These are phyloP conservation scores for Circinella umbellata DNA, from an alignment of 371 early-diverging fungal species.

Conservation along the genomic window DNA sequence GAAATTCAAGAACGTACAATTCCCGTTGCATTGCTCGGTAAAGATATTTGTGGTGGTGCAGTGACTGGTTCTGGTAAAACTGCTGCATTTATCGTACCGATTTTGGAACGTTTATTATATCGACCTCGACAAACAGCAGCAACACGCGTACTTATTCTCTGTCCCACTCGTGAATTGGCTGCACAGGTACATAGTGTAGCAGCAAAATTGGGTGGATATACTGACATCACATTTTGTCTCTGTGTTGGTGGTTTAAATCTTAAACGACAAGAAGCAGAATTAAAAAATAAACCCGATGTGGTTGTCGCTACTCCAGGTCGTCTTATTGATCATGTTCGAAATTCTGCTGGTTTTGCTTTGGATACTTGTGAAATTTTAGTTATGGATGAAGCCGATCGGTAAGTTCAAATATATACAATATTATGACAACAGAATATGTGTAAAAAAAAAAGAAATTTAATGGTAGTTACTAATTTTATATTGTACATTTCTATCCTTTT, in stretches of 20 bases:
- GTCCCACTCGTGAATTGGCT: constrained; percentile 99
- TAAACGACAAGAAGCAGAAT: constrained; percentile 91
- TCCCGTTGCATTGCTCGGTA: constrained; percentile 96
- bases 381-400: constrained; percentile 99
- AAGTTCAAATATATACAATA: constrained; percentile 8
- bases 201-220: constrained; percentile 83
- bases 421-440: no score
- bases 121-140: constrained; percentile 80
- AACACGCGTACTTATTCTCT: constrained; percentile 94
- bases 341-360: constrained; percentile 87
- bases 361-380: constrained; percentile 96
- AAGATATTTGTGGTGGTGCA: constrained; percentile 99
- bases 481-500: background rate
- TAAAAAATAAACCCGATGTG: constrained; percentile 93
- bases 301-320: constrained; percentile 99
- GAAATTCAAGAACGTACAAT: constrained; percentile 97
- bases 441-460: background rate
- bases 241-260: constrained; percentile 94
- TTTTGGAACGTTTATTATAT: constrained; percentile 93
- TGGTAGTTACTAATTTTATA: background rate
- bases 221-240: constrained; percentile 87
- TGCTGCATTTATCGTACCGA: constrained; percentile 97
- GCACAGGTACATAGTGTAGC: constrained; percentile 96
- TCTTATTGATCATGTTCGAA: constrained; percentile 97
- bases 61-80: constrained; percentile 99